Evolutionary conservation across 345 rosid species (phyloP), one percentile per base, ranked within the genome.

Genomic region (Lumnitzera littorea): DNA sequence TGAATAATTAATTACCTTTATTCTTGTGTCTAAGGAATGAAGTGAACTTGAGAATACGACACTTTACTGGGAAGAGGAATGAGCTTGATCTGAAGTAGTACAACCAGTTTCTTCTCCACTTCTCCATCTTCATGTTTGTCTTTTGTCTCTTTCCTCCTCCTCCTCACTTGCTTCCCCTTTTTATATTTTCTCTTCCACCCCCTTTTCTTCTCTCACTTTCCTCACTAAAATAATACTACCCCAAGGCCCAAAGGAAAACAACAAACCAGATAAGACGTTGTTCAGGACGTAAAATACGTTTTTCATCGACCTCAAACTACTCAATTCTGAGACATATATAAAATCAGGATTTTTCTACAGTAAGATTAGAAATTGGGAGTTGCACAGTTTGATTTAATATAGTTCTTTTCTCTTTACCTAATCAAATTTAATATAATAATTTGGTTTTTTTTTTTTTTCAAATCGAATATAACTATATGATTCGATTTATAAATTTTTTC

Each of bases 41-140:
- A 68, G 69, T 60, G 65, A 75, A 27, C 76, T 79, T 80, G 46
- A 64, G 60, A 66, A 81, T 66, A 12, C 63, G 23, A 29, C 57
- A 67, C 74, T 82, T 80, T 1, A 75, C 54, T 4, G 68, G 68
- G 27, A 61, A 71, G 46, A 71, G 50, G 62, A 73, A n/a, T 46
- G 74, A 76, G 7, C 60, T 76, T 36, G 43, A 36, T 50, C 72
- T 69, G 62, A 76, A 71, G 58, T 62, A 71, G 58, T 62, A 56
- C 15, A 62, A 63, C 80, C 79, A 76, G 13, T 53, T 58, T 48
- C 69, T 58, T 48, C 69, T 74, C 80, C 82, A 66, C 46, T 58
- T 70, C 53, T 53, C 62, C 81, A 74, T 74, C 73, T 71, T 70
- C 70, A 15, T 50, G 23, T 56, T 56, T 14, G 14, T 53, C 46